A percentile compares a stretch with the other conserved stretches of the same genome.
phyloP scores from a whole-genome alignment of 1,284 basidiomycete species.

The Vanrija pseudolonga region DNA sequence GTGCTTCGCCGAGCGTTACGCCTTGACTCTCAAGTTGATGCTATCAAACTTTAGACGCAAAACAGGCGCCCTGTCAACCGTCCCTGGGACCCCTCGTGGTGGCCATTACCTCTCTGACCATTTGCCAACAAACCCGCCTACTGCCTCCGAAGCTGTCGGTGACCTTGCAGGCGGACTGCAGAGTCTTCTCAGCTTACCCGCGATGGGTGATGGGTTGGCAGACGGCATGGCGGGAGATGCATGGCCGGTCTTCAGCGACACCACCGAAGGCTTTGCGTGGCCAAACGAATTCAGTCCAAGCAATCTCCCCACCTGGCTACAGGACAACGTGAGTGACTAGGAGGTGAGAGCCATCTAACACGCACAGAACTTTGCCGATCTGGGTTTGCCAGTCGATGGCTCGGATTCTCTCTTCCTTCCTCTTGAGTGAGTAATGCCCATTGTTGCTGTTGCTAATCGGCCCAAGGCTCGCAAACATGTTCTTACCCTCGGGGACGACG shows the following conservation, averaged over 20 bases:
- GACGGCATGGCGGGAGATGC: conserved; percentile 8
- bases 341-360: not conserved
- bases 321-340: conserved; percentile 57
- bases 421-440: conserved; percentile 34
- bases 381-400: conserved; percentile 81
- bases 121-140: not conserved
- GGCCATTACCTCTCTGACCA: conserved; percentile 27
- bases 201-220: conserved; percentile 16
- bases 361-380: conserved; percentile 70
- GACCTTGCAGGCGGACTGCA: conserved; percentile 38
- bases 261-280: conserved; percentile 61
- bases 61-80: conserved; percentile 63
- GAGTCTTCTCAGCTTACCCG: conserved; percentile 36
- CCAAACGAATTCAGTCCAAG: conserved; percentile 56
- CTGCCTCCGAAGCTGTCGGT: conserved; percentile 38
- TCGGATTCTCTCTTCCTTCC: conserved; percentile 81
- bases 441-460: not conserved
- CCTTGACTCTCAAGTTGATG: conserved; percentile 83
- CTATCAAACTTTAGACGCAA: conserved; percentile 80
- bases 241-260: conserved; percentile 14
- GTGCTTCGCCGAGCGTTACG: conserved; percentile 60
- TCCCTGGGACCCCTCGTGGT: conserved; percentile 54
- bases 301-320: conserved; percentile 47
- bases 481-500: conserved; percentile 36
- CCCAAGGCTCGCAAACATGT: conserved; percentile 46